A percentile compares a stretch with the other conserved stretches of the same genome.
These are phyloP conservation scores for Cryptosporidium sp. DNA, from an alignment of 169 alveolate species.

Conservation along the genomic window DNA sequence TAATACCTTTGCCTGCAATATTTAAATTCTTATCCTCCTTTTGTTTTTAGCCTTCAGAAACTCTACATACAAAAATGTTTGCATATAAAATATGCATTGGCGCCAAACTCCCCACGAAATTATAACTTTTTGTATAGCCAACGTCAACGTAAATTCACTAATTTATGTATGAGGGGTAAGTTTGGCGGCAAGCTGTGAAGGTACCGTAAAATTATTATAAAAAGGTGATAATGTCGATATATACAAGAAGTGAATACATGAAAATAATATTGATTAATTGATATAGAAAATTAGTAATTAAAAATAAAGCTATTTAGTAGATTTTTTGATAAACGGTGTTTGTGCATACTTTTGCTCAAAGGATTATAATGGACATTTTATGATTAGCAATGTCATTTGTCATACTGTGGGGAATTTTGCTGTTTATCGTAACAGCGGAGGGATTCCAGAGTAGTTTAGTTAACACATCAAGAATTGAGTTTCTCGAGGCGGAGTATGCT, in stretches of 20 bases:
- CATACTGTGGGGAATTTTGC: not conserved
- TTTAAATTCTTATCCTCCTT: not conserved
- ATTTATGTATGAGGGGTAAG: not conserved
- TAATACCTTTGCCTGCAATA: not conserved
- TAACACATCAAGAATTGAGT: not conserved
- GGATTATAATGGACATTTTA: not conserved
- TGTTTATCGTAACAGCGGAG: not conserved
- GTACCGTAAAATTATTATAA: not conserved
- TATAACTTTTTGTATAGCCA: not conserved
- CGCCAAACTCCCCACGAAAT: conserved; percentile 56
- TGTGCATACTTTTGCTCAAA: not conserved
- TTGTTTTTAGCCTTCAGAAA: conserved; percentile 3
- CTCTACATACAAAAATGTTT: not conserved
- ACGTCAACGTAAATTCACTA: not conserved
- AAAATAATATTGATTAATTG: not conserved
- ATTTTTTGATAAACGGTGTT: not conserved
- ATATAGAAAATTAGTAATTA: not conserved
- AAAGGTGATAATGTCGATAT: conserved; percentile 3
- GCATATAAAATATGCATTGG: conserved; percentile 12
- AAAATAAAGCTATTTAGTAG: not conserved
- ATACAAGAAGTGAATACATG: conserved; percentile 8
- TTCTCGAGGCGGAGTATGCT: conserved; percentile 20
- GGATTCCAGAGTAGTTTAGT: not conserved
- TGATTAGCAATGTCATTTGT: not conserved
- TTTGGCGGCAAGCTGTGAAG: not conserved